Evolutionary conservation across 306 rosid species (phyloP), one percentile per base, ranked within the genome.

Genomic region (Glycine latifolia): DNA sequence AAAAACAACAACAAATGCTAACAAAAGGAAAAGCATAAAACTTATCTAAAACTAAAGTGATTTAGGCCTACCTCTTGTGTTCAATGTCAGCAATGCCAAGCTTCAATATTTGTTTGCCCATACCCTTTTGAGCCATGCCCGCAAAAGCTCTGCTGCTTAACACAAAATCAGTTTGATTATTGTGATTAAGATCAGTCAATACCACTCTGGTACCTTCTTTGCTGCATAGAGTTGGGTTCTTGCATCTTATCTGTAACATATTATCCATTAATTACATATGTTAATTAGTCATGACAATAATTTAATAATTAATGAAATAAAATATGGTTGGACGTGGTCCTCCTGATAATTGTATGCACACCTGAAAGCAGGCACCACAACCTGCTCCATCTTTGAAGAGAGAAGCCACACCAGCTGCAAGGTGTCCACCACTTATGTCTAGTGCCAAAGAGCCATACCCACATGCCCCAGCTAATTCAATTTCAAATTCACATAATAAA

Each of bases 331-430:
- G 31, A 26, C 31, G 31, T 26, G 31, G 31, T 26, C 31, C 31
- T 26, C 31, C 31, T 26, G 31, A 26, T 26, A 26, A 26, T 26
- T 26, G 31, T 26, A 26, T 26, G 1, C 31, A 26, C 1, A 26
- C 31, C 31, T 91, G 97, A 80, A 90, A 93, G 65, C 99, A 95
- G 0, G 97, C 90, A 65, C 99, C 99, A 75, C 99, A 95, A 15
- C 89, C 97, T 8, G 92, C 94, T 77, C 99, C 99, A 33, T 88
- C 47, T 70, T 86, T 87, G 88, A 84, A 95, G 14, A 95, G 87
- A 1, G 96, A 67, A 82, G 97, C 65, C 71, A 86, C 92, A 31
- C 78, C 95, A 50, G 89, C 99, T 3, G 98, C 95, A 56, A 89
- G 78, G 73, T 85, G 79, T 65, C 92, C 97, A 52, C 85, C 83